Evolutionary conservation across 257 asterid species (phyloP).

Genomic region (Penstemon barbatus): DNA sequence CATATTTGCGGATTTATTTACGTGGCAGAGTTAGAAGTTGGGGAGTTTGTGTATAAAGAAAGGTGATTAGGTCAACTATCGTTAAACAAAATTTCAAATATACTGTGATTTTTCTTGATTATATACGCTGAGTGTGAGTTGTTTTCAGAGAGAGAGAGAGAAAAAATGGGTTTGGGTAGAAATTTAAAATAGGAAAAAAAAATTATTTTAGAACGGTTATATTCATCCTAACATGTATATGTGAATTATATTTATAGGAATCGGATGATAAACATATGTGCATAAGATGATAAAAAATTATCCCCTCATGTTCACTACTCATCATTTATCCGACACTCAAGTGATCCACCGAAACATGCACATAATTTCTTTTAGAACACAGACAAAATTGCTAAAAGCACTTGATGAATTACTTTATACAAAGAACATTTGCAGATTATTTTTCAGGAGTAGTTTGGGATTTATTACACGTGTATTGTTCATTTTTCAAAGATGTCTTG

Average conservation of each 20-base stretch:
- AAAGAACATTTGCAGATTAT: slow-evolving; percentile 6
- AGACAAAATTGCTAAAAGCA: not conserved
- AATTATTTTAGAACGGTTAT: too few relatives aligned
- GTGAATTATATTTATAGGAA: too few relatives aligned
- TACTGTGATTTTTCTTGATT: slow-evolving; percentile 10
- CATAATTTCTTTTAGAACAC: too few relatives aligned
- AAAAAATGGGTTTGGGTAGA: not conserved
- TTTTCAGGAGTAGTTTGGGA: slow-evolving; percentile 15
- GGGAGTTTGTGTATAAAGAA: slow-evolving; percentile 31
- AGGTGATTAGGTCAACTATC: slow-evolving; percentile 61
- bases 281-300: too few relatives aligned
- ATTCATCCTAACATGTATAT: too few relatives aligned
- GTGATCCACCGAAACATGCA: too few relatives aligned
- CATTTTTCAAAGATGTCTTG: slow-evolving; percentile 23
- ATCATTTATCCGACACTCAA: too few relatives aligned
- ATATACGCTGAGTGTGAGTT: not conserved
- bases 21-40: slow-evolving; percentile 13
- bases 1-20: slow-evolving; percentile 62
- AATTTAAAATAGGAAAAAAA: not conserved
- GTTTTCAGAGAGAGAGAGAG: not conserved
- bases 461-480: slow-evolving; percentile 14
- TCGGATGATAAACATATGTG: too few relatives aligned
- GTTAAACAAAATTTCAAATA: slow-evolving; percentile 36
- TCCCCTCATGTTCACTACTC: too few relatives aligned
- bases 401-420: slow-evolving; percentile 8